Conservation (phyloP, 2,329 filamentous ascomycete species). For the Pestalotiopsis fici region DNA sequence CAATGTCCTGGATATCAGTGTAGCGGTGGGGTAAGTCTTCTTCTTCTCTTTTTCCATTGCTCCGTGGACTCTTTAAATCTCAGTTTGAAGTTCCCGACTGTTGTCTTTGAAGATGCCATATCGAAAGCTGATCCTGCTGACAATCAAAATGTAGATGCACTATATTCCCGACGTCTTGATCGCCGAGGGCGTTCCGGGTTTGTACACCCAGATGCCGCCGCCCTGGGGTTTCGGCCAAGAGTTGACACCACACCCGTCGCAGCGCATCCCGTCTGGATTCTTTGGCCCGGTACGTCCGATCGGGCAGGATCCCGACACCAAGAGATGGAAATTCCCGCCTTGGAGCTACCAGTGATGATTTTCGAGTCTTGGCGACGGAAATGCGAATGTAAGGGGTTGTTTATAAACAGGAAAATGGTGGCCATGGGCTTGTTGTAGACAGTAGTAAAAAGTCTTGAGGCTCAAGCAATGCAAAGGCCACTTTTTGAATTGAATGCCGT, state of each 20-base stretch:
- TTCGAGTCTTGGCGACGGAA: neutral
- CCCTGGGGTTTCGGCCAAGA: neutral
- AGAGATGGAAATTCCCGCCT: neutral
- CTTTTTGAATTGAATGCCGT: neutral
- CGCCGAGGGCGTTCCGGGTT: conserved; percentile 12
- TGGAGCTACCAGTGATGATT: neutral
- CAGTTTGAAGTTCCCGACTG: no score
- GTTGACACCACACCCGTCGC: neutral
- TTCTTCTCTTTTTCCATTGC: neutral
- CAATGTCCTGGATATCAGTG: conserved; percentile 5
- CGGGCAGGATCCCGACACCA: neutral
- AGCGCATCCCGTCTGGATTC: conserved; percentile 7
- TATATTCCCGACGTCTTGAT: conserved; percentile 15
- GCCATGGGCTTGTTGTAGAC: neutral
- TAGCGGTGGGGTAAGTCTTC: neutral
- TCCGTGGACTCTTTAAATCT: neutral
- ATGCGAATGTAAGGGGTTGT: neutral
- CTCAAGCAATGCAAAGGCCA: neutral
- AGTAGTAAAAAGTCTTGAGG: neutral
- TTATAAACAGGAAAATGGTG: no score
- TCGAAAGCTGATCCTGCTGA: neutral
- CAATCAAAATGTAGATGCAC: neutral
- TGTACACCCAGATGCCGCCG: conserved; percentile 4
- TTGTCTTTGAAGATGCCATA: no score
- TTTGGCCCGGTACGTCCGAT: conserved; percentile 7